These are phyloP conservation scores for Acaromyces ingoldii DNA, from an alignment of 1,284 basidiomycete genomes.

Conservation along the genomic window DNA sequence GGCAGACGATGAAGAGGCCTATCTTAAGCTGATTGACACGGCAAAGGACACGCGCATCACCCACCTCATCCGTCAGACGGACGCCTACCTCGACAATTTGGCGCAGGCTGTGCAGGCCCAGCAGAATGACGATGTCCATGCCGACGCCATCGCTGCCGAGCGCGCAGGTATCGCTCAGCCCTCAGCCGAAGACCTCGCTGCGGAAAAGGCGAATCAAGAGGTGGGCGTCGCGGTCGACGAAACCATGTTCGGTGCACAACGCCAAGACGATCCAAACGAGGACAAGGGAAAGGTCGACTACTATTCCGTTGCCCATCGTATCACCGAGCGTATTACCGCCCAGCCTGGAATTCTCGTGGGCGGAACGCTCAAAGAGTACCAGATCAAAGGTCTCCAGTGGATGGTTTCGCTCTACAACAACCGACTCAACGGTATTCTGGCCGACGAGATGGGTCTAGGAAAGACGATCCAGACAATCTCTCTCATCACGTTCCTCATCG, in stretches of 20 bases:
- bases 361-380: conserved; percentile 50
- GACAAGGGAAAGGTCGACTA: conserved; percentile 75
- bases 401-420: conserved; percentile 52
- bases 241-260: conserved; percentile 80
- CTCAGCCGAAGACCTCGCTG: conserved; percentile 19
- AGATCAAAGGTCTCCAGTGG: conserved; percentile 52
- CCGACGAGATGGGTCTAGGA: conserved; percentile 52
- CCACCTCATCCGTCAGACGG: conserved; percentile 89
- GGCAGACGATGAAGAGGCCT: conserved; percentile 97
- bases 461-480: conserved; percentile 52
- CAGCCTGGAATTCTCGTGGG: conserved; percentile 75
- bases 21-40: conserved; percentile 97
- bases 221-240: conserved; percentile 63
- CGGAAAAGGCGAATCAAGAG: conserved; percentile 31
- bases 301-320: conserved; percentile 90
- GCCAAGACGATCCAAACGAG: conserved; percentile 63
- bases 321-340: conserved; percentile 77
- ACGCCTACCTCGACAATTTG: conserved; percentile 87
- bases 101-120: conserved; percentile 91
- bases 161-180: conserved; percentile 17
- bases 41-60: conserved; percentile 99
- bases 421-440: conserved; percentile 50
- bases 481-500: conserved; percentile 51
- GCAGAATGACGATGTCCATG: conserved; percentile 67
- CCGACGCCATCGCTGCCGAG: conserved; percentile 44